Base-by-base conservation (phyloP, 306 rosid genomes). In the Prunus dulcis region DNA sequence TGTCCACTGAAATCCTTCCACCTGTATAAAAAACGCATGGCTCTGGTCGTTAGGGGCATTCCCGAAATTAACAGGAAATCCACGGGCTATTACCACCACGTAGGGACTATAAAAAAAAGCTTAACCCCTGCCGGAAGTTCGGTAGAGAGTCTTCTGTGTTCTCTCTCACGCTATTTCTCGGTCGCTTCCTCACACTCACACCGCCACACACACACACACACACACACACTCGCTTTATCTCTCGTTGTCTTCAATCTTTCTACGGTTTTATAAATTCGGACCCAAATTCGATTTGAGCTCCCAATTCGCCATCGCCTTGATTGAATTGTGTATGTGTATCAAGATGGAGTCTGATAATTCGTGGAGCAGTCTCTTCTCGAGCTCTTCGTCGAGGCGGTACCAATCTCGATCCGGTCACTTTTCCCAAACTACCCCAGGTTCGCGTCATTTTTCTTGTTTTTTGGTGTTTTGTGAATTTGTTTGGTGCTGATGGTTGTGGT, bases 341-440 rank as follows among this genome's bases (percentile, higher is more conserved):
- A 22, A 15, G 43, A 89, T 91, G 96, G 96, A 89, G 82, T 89
- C 93, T 49, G 88, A 82, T 28, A 63, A 63, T 86, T 87, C 87
- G 9, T 91, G 89, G 90, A 81, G 82, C 71, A 47, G 88, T 10
- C 91, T 92, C n/a, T 79, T 84, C 64, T 82, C 88, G 0, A 32
- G 52, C 12, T 61, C 57, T 38, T 67, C 86, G 14, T 73, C 96
- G 2, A 86, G 93, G 68, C 91, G 91, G 51, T 76, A 81, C 61
- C 87, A 69, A 53, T 81, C 91, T 45, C 93, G 92, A 86, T 89
- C 96, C 38, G 93, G 96, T 91, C 27, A 2, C 75, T 68, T 27
- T 23, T 6, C 9, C 56, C 71, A 1, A 23, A 55, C 38, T 57
- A 30, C 9, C 14, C 66, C 28, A 6, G 28, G 2, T 19, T 1